Evolutionary conservation across 1,284 basidiomycete genomes (phyloP).

Genomic region (Meira nashicola): DNA sequence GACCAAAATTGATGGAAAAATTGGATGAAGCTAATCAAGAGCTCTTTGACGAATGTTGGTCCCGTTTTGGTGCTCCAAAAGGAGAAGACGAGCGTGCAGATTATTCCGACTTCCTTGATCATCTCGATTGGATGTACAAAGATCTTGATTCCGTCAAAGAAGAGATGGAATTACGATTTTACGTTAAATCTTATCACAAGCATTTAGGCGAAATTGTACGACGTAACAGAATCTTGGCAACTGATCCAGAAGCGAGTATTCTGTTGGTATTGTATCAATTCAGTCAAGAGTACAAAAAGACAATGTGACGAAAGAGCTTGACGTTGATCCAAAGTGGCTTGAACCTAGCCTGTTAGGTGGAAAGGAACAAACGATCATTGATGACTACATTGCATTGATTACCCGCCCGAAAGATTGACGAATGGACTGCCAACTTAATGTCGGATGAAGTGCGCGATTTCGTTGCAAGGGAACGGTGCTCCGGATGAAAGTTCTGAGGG

Average conservation of each 20-base stretch:
- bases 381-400: constrained; percentile 90
- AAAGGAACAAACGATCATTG: constrained; percentile 85
- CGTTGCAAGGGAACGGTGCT: constrained; percentile 70
- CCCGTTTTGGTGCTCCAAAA: constrained; percentile 57
- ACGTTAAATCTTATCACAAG: constrained; percentile 86
- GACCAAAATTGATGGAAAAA: constrained; percentile 77
- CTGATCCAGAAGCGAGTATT: constrained; percentile 76
- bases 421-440: constrained; percentile 94
- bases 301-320: constrained; percentile 82
- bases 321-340: constrained; percentile 55
- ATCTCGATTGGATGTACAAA: constrained; percentile 84
- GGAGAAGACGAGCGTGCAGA: constrained; percentile 54
- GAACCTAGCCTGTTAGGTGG: constrained; percentile 74
- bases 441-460: constrained; percentile 83
- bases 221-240: constrained; percentile 65
- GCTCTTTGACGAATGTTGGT: constrained; percentile 69
- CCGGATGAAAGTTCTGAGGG: constrained; percentile 86
- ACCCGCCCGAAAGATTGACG: constrained; percentile 91
- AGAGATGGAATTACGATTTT: constrained; percentile 74
- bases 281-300: constrained; percentile 89
- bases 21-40: constrained; percentile 73
- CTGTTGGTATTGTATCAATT: constrained; percentile 83
- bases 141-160: constrained; percentile 85
- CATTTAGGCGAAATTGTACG: constrained; percentile 73
- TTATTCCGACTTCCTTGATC: constrained; percentile 70